Evolutionary conservation across 1,284 basidiomycete species (phyloP).

Genomic region (Flammula alnicola): DNA sequence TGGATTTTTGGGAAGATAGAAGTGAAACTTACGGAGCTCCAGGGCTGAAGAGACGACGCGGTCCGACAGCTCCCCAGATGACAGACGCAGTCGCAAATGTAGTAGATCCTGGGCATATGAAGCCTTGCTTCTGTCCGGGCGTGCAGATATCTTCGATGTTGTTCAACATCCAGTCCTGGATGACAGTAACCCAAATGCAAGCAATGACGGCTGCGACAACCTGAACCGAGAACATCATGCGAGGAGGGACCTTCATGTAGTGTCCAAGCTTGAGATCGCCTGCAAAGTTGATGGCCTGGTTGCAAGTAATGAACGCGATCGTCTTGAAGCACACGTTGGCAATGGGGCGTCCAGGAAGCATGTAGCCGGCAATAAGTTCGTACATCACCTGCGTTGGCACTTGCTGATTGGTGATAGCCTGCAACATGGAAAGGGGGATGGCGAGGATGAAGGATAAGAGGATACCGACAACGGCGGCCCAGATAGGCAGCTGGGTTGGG

Average conservation of each 20-base stretch:
- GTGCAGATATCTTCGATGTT: conserved; percentile 78
- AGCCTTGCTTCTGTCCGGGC: conserved; percentile 59
- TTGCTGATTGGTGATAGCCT: conserved; percentile 86
- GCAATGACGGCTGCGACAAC: conserved; percentile 65
- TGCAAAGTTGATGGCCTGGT: conserved; percentile 64
- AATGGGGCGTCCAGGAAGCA: conserved; percentile 76
- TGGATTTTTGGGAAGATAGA: too few relatives aligned
- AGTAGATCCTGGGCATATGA: conserved; percentile 68
- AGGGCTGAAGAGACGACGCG: conserved; percentile 69
- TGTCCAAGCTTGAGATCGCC: conserved; percentile 80
- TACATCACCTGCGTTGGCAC: conserved; percentile 72
- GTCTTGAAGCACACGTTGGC: conserved; percentile 87
- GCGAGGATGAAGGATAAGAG: conserved; percentile 59
- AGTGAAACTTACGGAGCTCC: too few relatives aligned
- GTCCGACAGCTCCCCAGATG: conserved; percentile 84
- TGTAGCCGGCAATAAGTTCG: conserved; percentile 79
- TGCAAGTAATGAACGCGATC: conserved; percentile 64
- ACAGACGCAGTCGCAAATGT: conserved; percentile 74
- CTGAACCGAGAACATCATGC: conserved; percentile 77
- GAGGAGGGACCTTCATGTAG: conserved; percentile 86
- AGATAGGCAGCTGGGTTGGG: conserved; percentile 76
- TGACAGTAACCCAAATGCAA: conserved; percentile 59
- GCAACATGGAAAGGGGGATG: conserved; percentile 79
- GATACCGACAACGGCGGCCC: conserved; percentile 69
- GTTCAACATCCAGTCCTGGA: conserved; percentile 77